phyloP scores from a whole-genome alignment of 768 basidiomycete genomes.

The Goffeauzyma gilvescens region DNA sequence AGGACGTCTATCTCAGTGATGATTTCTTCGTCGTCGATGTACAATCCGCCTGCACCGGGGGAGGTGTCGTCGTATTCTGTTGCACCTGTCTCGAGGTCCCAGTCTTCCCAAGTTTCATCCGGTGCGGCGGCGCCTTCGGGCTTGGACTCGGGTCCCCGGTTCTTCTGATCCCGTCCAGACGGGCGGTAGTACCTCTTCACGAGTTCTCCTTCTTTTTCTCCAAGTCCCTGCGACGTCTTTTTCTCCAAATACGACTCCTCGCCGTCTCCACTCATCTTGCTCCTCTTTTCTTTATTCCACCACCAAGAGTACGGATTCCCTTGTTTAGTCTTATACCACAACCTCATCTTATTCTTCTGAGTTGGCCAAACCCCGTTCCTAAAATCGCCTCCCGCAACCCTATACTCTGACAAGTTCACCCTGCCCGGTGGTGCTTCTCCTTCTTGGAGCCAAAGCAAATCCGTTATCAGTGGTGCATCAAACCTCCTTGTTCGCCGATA shows the following conservation, averaged over 20 bases:
- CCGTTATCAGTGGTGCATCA: conserved; percentile 59
- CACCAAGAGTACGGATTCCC: too few species aligned
- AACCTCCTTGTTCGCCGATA: conserved; percentile 70
- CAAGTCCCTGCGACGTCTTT: too few species aligned
- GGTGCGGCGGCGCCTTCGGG: too few species aligned
- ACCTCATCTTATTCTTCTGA: conserved; percentile 41
- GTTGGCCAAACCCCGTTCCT: conserved; percentile 43
- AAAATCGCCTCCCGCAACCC: conserved; percentile 44
- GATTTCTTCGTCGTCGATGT: conserved; percentile 35
- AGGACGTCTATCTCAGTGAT: conserved; percentile 85
- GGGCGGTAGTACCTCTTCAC: too few species aligned
- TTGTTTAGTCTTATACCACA: conserved; percentile 58
- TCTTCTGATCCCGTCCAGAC: too few species aligned
- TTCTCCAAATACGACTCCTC: too few species aligned
- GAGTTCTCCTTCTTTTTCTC: too few species aligned
- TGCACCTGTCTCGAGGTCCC: not conserved
- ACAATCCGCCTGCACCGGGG: conserved; percentile 2
- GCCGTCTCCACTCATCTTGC: too few species aligned
- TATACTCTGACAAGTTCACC: conserved; percentile 41
- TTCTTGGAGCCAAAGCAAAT: conserved; percentile 47
- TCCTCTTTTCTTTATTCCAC: too few species aligned
- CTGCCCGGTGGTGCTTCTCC: conserved; percentile 38
- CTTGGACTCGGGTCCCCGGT: too few species aligned
- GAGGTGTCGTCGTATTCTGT: not conserved
- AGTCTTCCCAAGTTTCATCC: not conserved